These are phyloP conservation scores for Trichocladium uniseriatum DNA, from an alignment of 495 filamentous ascomycete genomes.

Conservation along the genomic window DNA sequence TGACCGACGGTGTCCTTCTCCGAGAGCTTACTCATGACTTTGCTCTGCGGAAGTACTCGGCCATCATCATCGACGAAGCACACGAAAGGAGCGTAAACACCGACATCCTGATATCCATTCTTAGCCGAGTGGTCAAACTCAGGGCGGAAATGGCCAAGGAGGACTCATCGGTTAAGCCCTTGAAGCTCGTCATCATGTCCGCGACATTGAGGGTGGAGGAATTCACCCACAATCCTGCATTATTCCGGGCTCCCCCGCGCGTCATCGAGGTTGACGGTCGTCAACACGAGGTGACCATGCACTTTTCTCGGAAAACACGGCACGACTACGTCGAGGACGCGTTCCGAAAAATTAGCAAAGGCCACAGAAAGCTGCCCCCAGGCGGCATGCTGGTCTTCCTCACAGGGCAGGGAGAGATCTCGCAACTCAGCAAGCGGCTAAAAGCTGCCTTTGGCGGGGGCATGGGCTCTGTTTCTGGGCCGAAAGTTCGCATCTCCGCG, in stretches of 20 bases:
- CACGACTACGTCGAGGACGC: conserved; percentile 84
- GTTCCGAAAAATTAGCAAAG: conserved; percentile 78
- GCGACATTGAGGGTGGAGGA: conserved; percentile 87
- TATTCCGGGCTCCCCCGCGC: conserved; percentile 76
- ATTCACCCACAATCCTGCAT: conserved; percentile 69
- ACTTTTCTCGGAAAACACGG: conserved; percentile 76
- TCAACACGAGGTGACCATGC: conserved; percentile 80
- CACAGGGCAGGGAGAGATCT: conserved; percentile 89
- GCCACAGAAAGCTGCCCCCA: conserved; percentile 82
- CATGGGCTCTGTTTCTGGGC: conserved; percentile 43
- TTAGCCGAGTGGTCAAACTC: conserved; percentile 82
- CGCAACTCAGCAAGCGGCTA: conserved; percentile 62
- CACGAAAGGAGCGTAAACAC: conserved; percentile 97
- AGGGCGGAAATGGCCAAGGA: conserved; percentile 37
- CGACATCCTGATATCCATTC: conserved; percentile 92
- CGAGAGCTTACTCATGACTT: conserved; percentile 89
- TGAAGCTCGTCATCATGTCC: conserved; percentile 98
- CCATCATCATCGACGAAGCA: conserved; percentile 91
- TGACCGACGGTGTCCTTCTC: conserved; percentile 96
- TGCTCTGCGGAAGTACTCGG: conserved; percentile 82
- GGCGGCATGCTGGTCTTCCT: conserved; percentile 93
- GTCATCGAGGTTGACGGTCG: conserved; percentile 88
- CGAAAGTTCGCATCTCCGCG: conserved; percentile 62
- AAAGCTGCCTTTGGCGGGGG: conserved; percentile 55
- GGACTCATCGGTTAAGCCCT: conserved; percentile 51